phyloP scores from a whole-genome alignment of 805 yeast species.

The Yamadazyma endophytica region DNA sequence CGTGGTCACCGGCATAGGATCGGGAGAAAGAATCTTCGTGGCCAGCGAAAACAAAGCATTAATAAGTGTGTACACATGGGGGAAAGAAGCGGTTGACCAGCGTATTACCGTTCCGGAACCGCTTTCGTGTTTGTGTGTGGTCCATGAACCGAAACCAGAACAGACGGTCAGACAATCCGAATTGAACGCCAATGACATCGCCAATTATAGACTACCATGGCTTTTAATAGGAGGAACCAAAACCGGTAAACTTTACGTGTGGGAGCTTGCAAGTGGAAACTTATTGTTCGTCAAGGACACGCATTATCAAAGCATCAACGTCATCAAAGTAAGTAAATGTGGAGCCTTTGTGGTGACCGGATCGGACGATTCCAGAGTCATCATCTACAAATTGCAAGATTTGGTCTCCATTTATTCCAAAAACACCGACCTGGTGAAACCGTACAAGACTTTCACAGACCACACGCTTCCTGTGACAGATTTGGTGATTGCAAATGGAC shows the following conservation, averaged over 20 bases:
- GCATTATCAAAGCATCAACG: slow-evolving; percentile 75
- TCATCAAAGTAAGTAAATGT: slow-evolving; percentile 55
- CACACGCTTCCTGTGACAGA: slow-evolving; percentile 54
- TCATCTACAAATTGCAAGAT: slow-evolving; percentile 69
- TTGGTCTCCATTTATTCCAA: slow-evolving; percentile 36
- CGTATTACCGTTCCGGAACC: slow-evolving; percentile 82
- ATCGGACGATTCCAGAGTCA: slow-evolving; percentile 77
- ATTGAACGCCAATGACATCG: slow-evolving; percentile 15
- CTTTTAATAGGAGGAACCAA: slow-evolving; percentile 68
- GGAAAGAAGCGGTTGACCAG: slow-evolving; percentile 72
- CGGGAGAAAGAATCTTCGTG: slow-evolving; percentile 53
- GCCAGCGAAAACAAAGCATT: slow-evolving; percentile 72
- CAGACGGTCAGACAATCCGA: background rate
- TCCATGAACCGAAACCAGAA: background rate
- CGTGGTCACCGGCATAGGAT: slow-evolving; percentile 41
- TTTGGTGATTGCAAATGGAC: slow-evolving; percentile 46
- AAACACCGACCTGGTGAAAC: slow-evolving; percentile 41
- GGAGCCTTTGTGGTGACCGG: slow-evolving; percentile 65
- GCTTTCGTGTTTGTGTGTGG: slow-evolving; percentile 52
- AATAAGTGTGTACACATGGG: slow-evolving; percentile 66
- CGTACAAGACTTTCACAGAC: slow-evolving; percentile 56
- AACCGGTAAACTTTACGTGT: slow-evolving; percentile 74
- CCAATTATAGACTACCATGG: slow-evolving; percentile 53
- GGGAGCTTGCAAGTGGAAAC: slow-evolving; percentile 82
- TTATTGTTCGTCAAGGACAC: slow-evolving; percentile 70